These are phyloP conservation scores for Candida chilensis DNA, from an alignment of 805 yeast species.

Conservation along the genomic window DNA sequence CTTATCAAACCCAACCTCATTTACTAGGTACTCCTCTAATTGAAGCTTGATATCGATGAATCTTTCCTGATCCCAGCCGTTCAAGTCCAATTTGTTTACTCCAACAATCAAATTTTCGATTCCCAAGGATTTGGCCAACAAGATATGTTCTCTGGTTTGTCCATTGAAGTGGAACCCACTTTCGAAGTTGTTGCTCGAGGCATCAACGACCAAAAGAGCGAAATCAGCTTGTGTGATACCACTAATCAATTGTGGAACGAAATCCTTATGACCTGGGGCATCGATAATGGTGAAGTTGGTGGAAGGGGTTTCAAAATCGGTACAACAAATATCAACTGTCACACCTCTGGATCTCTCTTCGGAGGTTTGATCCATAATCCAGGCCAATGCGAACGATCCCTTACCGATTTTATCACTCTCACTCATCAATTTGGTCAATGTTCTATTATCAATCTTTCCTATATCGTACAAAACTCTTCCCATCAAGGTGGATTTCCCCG, in stretches of 20 bases:
- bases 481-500: constrained; percentile 76
- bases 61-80: constrained; percentile 44
- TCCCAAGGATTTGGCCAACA: constrained; percentile 60
- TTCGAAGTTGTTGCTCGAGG: constrained; percentile 60
- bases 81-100: constrained; percentile 64
- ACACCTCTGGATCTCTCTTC: constrained; percentile 75
- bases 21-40: constrained; percentile 38
- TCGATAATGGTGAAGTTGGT: constrained; percentile 64
- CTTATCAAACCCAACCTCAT: constrained; percentile 40
- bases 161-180: constrained; percentile 60
- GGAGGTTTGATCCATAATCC: constrained; percentile 76
- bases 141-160: constrained; percentile 72
- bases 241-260: constrained; percentile 79
- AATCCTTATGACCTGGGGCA: constrained; percentile 81
- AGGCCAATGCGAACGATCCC: constrained; percentile 73
- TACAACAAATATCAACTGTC: constrained; percentile 69
- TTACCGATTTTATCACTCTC: constrained; percentile 66
- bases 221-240: constrained; percentile 76
- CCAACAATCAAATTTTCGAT: constrained; percentile 52
- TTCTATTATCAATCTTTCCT: constrained; percentile 57
- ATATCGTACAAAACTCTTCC: constrained; percentile 63
- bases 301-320: constrained; percentile 47
- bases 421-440: constrained; percentile 50
- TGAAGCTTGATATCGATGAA: constrained; percentile 41
- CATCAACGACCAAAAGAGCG: constrained; percentile 65